Conservation (phyloP, 441 rosid genomes). For the Mallotus japonicus region DNA sequence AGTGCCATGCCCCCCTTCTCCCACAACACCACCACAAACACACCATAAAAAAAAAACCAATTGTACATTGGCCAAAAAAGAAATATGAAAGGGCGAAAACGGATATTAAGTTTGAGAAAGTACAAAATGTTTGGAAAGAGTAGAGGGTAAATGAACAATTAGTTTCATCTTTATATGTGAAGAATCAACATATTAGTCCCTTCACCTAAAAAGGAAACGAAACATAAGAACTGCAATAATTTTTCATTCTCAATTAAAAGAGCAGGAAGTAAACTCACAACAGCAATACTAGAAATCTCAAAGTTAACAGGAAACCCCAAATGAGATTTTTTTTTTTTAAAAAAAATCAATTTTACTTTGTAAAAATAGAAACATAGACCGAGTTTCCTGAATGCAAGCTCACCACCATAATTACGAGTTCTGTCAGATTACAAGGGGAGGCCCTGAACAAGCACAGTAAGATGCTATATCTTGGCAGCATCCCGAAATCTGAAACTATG, state of each 20-base stretch:
- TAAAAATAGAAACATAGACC: conserved; percentile 6
- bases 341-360: conserved; percentile 16
- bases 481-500: conserved; percentile 33
- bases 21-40: no score
- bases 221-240: conserved; percentile 6
- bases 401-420: conserved; percentile 20
- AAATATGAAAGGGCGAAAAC: no score
- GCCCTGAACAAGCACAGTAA: conserved; percentile 14
- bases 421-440: conserved; percentile 26
- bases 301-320: background rate
- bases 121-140: no score
- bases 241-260: conserved; percentile 16
- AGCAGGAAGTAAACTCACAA: background rate
- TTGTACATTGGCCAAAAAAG: no score
- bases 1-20: no score
- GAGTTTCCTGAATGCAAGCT: conserved; percentile 19
- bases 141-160: no score
- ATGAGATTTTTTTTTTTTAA: background rate
- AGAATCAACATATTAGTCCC: background rate
- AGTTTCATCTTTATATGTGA: no score
- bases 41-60: no score
- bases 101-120: no score
- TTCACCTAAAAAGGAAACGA: background rate
- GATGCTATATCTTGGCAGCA: conserved; percentile 22
- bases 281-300: background rate